A percentile compares a stretch with the other conserved stretches of the same genome.
phyloP scores from a whole-genome alignment of 805 yeast species.

The Teunomyces aglyptinius region DNA sequence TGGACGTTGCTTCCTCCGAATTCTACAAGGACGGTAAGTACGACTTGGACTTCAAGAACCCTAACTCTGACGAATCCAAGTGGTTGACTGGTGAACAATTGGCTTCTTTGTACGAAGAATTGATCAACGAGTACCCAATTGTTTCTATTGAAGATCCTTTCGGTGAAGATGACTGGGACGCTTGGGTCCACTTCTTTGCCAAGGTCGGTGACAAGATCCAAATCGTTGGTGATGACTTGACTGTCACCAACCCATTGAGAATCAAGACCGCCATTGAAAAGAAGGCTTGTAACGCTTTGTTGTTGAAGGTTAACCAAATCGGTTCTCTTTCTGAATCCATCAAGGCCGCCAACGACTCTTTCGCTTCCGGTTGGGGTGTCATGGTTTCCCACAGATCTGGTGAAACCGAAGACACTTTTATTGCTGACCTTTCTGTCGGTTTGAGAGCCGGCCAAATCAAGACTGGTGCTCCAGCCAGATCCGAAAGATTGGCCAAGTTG shows the following conservation, averaged over 20 bases:
- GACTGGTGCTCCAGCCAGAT: constrained; percentile 99
- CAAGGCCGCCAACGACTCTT: constrained; percentile 94
- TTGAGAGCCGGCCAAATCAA: constrained; percentile 97
- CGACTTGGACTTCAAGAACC: constrained; percentile 98
- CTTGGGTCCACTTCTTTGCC: constrained; percentile 88
- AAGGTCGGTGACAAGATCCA: constrained; percentile 68
- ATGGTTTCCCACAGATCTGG: constrained; percentile 99
- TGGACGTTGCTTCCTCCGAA: constrained; percentile 97
- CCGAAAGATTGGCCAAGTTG: constrained; percentile 98
- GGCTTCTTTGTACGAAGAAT: constrained; percentile 76
- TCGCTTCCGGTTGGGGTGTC: constrained; percentile 98
- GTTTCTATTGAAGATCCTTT: constrained; percentile 98
- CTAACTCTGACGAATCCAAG: constrained; percentile 83
- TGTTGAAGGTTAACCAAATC: constrained; percentile 98
- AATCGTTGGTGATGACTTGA: constrained; percentile 97
- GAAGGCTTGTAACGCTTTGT: constrained; percentile 92
- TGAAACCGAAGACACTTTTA: constrained; percentile 98
- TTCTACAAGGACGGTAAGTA: constrained; percentile 95
- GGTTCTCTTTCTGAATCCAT: constrained; percentile 96
- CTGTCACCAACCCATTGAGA: constrained; percentile 96
- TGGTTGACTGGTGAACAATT: constrained; percentile 89
- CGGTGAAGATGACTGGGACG: constrained; percentile 99
- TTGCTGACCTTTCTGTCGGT: constrained; percentile 97
- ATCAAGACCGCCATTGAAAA: constrained; percentile 93
- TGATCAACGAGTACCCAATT: constrained; percentile 91